These are phyloP conservation scores for Globisporangium nodosum DNA, from an alignment of 352 stramenopile species.

Conservation along the genomic window DNA sequence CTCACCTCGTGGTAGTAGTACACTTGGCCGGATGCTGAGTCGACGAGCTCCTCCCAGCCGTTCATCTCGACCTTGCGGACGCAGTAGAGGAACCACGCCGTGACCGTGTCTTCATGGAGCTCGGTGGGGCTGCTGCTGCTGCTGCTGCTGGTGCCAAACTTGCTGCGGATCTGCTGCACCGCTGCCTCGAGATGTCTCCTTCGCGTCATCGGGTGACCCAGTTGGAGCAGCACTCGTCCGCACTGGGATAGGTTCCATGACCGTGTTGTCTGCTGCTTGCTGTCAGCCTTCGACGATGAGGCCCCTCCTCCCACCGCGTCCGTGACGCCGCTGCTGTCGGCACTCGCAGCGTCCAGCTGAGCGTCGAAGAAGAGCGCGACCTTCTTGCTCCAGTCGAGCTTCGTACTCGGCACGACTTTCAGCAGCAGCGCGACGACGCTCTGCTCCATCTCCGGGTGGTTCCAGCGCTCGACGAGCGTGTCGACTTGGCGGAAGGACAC, in stretches of 20 bases:
- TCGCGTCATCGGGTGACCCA: slow-evolving; percentile 29
- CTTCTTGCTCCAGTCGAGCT: slow-evolving; percentile 46
- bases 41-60: slow-evolving; percentile 54
- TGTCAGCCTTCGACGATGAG: no score
- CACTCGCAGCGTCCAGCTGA: slow-evolving; percentile 14
- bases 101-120: slow-evolving; percentile 24
- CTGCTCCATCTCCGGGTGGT: slow-evolving; percentile 42
- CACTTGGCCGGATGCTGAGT: slow-evolving; percentile 25
- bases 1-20: slow-evolving; percentile 67
- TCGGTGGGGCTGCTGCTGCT: not conserved
- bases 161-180: slow-evolving; percentile 18
- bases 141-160: slow-evolving; percentile 11
- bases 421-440: slow-evolving; percentile 28
- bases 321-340: not conserved
- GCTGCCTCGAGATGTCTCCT: slow-evolving; percentile 25
- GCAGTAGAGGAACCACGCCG: slow-evolving; percentile 33
- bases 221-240: slow-evolving; percentile 21
- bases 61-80: slow-evolving; percentile 38
- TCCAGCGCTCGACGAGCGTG: slow-evolving; percentile 44
- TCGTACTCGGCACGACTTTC: slow-evolving; percentile 46
- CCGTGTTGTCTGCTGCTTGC: not conserved
- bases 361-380: slow-evolving; percentile 49
- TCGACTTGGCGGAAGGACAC: slow-evolving; percentile 28
- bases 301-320: no score
- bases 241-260: slow-evolving; percentile 22